phyloP scores from a whole-genome alignment of 768 basidiomycete genomes.

The Pulveroboletus sp. region DNA sequence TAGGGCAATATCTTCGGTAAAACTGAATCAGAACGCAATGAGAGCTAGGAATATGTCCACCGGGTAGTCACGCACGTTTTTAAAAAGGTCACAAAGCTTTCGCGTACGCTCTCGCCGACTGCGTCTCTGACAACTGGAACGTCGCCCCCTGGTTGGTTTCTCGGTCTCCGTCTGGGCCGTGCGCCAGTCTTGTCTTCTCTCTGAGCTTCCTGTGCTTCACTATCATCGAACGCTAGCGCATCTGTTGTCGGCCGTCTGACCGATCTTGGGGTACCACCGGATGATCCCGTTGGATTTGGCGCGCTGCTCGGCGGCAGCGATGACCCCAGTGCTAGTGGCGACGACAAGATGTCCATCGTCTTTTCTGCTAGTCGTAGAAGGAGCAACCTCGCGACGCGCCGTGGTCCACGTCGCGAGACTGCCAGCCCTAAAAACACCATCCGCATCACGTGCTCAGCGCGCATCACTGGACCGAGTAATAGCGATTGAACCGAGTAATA shows the following conservation, averaged over 20 bases:
- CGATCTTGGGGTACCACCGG: constrained; percentile 31
- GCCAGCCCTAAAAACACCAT: constrained; percentile 36
- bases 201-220: constrained; percentile 40
- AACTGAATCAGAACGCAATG: constrained; percentile 44
- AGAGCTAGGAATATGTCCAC: background rate
- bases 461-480: background rate
- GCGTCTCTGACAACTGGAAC: constrained; percentile 88
- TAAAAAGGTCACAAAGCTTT: constrained; percentile 87
- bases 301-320: constrained; percentile 53
- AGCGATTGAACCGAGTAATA: no score
- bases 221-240: constrained; percentile 52
- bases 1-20: constrained; percentile 74
- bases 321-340: constrained; percentile 49
- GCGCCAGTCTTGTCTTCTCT: constrained; percentile 38
- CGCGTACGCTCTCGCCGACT: constrained; percentile 92
- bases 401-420: constrained; percentile 33
- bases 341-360: constrained; percentile 52
- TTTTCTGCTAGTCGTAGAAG: constrained; percentile 1
- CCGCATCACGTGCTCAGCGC: constrained; percentile 15
- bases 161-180: constrained; percentile 43
- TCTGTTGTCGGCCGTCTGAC: constrained; percentile 41
- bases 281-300: constrained; percentile 35
- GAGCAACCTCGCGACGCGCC: constrained; percentile 24
- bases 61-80: constrained; percentile 61
- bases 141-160: constrained; percentile 49